Base-by-base conservation (phyloP, 345 rosid genomes). In the Raphanus raphanistrum region DNA sequence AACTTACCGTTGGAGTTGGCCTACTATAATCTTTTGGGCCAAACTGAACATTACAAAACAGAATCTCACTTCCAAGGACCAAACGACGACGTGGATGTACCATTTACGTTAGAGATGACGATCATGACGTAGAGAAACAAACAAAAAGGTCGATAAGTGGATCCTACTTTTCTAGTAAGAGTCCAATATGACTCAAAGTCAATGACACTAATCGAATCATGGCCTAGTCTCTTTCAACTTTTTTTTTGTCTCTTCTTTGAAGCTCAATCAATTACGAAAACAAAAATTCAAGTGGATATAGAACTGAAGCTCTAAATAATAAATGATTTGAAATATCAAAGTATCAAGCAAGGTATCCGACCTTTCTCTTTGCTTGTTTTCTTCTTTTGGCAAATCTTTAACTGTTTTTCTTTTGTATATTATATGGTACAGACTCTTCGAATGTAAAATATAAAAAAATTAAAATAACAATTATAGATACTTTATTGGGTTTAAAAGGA, bases 291-390 rank as follows among this genome's bases (percentile, higher is more conserved):
- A 66, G 32, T 17, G 26, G 73, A 76, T 76, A 8, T 21, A 58
- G 2, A 25, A 26, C 12, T 26, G 63, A 59, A 27, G 32, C 63
- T 26, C 8, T 59, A 10, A 59, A 59, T 26, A 59, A 50, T 21
- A 43, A 62, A 33, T 43, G 28, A 62, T 8, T 29, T 28, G 1
- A 68, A 68, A 61, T 48, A 76, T 48, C 32, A 55, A 70, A 33
- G 55, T 70, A 68, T n/a, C 79, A 76, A 76, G 79, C 63, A 76
- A 76, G 69, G 79, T 68, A 76, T 76, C 69, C 9, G 1, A 59
- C 11, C 17, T 9, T 59, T 75, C 6, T 29, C 13, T 67, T 17
- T 17, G 28, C 35, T 75, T 61, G 32, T 59, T 60, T 35, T 33
- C 8, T 66, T 58, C 60, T 67, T 75, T 43, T 38, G 11, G 17